Evolutionary conservation across 208 protist genomes (phyloP), one percentile per base, ranked within the genome.

Genomic region (Zelonia costaricensis): DNA sequence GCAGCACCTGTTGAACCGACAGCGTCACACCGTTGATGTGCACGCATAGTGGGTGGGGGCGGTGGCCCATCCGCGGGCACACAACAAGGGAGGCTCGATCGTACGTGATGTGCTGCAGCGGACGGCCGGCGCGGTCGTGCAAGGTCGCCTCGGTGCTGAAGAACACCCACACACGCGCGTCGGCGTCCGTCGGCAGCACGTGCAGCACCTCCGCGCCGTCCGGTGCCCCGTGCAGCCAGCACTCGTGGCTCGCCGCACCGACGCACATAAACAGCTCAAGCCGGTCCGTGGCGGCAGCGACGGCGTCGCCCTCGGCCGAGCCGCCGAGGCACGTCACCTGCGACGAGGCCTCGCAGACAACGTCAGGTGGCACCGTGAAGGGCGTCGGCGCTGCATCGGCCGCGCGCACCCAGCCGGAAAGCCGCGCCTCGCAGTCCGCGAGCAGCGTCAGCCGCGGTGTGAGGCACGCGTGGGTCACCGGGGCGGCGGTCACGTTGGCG

Each of bases 391-490:
- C 10, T n/a, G 3, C 35, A 4, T 33, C 16, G 23, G 39, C 1
- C 13, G 31, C 15, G 10, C 7, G 22, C 30, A 13, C 16, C 48
- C 65, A 60, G 43, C 65, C 46, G 30, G 46, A 44, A 10, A 71
- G 46, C 30, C 45, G 39, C 6, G 65, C 69, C 30, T 63, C 60
- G 4, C 62, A 33, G 27, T 80, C 68, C 9, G 59, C 74, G 6
- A 80, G 54, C 27, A 61, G 31, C 2, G 55, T 44, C 4, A 56
- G 27, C n/a, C 31, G 27, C 2, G 22, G 42, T 8, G 38, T 16
- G 42, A 68, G 65, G 8, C 46, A 60, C 36, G 52, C 55, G 13
- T 44, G 39, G 18, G 61, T 35, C 0, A 69, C 58, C 4, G 66
- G 44, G 0, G 60, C 31, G 8, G 18, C 22, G 5, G 46, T 64